These are phyloP conservation scores for Sporothrix brunneoviolacea DNA, from an alignment of 2,329 filamentous ascomycete species.

Conservation along the genomic window DNA sequence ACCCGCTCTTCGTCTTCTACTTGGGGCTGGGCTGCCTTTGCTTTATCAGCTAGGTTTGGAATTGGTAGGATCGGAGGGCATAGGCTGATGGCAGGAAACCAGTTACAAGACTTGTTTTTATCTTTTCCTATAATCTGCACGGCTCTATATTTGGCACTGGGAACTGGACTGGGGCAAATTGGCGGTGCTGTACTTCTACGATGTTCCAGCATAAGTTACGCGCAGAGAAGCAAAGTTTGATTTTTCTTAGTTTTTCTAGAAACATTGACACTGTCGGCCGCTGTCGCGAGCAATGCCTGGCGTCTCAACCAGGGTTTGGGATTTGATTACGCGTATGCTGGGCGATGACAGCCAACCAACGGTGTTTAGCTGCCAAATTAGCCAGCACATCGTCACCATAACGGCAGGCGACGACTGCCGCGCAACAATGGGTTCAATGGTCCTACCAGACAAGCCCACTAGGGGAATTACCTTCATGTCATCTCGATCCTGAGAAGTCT, in stretches of 20 bases:
- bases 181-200: neutral
- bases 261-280: no score
- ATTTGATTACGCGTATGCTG: neutral
- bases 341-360: constrained; percentile 8
- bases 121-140: neutral
- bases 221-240: constrained; percentile 4
- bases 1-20: constrained; percentile 93
- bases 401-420: no score
- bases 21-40: constrained; percentile 87
- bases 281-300: no score
- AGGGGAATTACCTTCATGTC: no score
- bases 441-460: no score
- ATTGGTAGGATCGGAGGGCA: no score
- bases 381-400: constrained; percentile 9
- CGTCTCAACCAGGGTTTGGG: no score
- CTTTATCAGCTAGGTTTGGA: constrained; percentile 69
- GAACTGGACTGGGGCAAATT: neutral
- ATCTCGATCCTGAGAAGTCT: no score
- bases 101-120: neutral
- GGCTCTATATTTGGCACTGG: neutral
- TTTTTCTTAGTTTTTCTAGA: no score
- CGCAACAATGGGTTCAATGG: no score
- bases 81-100: neutral
- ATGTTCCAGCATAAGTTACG: constrained; percentile 1
- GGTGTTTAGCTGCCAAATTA: neutral